phyloP scores from a whole-genome alignment of 768 basidiomycete species.

The Termitomyces sp. region DNA sequence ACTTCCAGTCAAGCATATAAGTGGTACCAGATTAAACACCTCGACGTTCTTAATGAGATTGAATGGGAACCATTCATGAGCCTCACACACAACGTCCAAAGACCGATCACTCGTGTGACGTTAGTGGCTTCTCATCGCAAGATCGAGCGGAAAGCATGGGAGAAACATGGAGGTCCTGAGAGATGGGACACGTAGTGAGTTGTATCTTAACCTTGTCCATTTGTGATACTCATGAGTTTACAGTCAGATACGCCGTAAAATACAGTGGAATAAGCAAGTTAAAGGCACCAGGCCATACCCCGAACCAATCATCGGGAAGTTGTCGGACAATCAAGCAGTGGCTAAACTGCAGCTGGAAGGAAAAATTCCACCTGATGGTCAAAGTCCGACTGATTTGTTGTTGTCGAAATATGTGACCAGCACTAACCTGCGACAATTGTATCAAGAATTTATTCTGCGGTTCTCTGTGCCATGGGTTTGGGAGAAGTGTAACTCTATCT shows the following conservation, averaged over 20 bases:
- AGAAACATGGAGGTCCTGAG: slow-evolving; percentile 10
- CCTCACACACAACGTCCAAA: no score
- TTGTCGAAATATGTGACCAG: background rate
- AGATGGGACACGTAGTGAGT: slow-evolving; percentile 2
- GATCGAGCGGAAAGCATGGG: slow-evolving; percentile 13
- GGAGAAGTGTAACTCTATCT: background rate
- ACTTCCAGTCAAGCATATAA: background rate
- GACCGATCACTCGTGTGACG: no score
- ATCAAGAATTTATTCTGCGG: background rate
- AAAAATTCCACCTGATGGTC: background rate
- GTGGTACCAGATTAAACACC: background rate
- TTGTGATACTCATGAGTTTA: background rate
- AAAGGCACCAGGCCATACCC: background rate
- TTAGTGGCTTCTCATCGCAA: slow-evolving; percentile 3
- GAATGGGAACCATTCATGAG: background rate
- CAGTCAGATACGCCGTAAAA: background rate
- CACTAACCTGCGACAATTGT: no score
- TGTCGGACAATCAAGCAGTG: background rate
- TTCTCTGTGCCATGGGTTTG: background rate
- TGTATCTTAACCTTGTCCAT: background rate
- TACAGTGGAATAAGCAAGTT: no score
- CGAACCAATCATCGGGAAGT: background rate
- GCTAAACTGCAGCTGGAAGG: background rate
- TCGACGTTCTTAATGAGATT: background rate
- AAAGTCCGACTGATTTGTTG: no score